Conservation (phyloP, 768 basidiomycete genomes). For the Tylopilus sp. region DNA sequence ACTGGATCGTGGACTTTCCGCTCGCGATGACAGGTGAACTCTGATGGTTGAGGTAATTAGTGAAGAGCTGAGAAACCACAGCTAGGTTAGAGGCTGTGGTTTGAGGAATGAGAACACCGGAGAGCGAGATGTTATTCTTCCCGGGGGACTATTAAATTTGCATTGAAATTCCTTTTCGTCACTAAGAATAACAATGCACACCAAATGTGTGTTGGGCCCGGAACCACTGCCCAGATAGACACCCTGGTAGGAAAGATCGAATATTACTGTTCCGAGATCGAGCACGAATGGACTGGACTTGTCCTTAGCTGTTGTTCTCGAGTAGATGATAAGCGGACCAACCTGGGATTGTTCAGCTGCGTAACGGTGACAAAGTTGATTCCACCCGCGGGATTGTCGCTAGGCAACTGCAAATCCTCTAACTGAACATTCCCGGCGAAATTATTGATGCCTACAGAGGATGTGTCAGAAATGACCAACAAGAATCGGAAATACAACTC, state of each 20-base stretch:
- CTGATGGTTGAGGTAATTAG: conserved; percentile 66
- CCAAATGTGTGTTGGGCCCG: conserved; percentile 49
- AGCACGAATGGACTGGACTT: conserved; percentile 59
- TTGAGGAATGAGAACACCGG: conserved; percentile 55
- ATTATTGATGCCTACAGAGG: conserved; percentile 49
- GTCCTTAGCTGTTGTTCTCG: conserved; percentile 1
- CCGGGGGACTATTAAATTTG: conserved; percentile 42
- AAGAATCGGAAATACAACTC: conserved; percentile 3
- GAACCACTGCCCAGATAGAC: conserved; percentile 56
- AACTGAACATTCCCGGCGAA: conserved; percentile 56
- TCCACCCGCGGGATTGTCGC: conserved; percentile 63
- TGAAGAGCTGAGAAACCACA: conserved; percentile 60
- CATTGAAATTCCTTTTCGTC: background rate
- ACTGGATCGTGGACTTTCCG: conserved; percentile 56
- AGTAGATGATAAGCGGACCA: background rate
- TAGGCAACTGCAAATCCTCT: conserved; percentile 59
- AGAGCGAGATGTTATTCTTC: conserved; percentile 54
- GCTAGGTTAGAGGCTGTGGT: conserved; percentile 42
- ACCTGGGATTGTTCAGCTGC: conserved; percentile 57
- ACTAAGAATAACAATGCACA: conserved; percentile 21
- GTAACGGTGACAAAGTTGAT: conserved; percentile 63
- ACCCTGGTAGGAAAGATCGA: conserved; percentile 56
- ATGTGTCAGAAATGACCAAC: background rate
- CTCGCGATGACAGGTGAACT: conserved; percentile 54
- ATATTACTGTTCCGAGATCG: conserved; percentile 62